Percentiles rank a stretch among this genome's conserved stretches.
These are phyloP conservation scores for Cryptosporidium andersoni DNA, from an alignment of 169 alveolate genomes.

Conservation along the genomic window DNA sequence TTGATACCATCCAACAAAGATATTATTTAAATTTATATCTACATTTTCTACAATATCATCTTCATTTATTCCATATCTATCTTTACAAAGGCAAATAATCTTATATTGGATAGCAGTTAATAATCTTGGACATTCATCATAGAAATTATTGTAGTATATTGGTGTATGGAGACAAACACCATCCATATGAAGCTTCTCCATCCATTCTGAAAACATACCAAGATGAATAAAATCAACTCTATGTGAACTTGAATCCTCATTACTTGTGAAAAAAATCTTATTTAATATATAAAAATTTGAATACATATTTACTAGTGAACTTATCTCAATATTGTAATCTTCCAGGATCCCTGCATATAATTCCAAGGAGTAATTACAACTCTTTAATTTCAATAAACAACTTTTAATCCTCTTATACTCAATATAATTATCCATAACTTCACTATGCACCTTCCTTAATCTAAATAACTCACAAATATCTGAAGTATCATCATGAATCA, in stretches of 20 bases:
- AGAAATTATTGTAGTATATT: not conserved
- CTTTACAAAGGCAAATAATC: constrained; percentile 5
- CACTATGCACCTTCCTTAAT: not conserved
- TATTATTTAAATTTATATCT: not conserved
- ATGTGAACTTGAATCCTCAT: not conserved
- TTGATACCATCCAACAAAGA: constrained; percentile 7
- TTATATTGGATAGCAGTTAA: constrained; percentile 6
- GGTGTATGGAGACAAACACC: not conserved
- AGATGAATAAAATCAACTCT: constrained; percentile 17
- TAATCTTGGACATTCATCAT: not conserved
- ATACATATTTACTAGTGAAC: constrained; percentile 8
- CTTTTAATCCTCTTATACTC: constrained; percentile 12
- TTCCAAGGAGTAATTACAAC: constrained; percentile 8
- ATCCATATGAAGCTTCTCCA: constrained; percentile 8
- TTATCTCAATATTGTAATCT: not conserved
- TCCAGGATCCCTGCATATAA: not conserved
- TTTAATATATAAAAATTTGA: constrained; percentile 19
- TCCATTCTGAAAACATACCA: constrained; percentile 23
- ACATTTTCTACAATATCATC: not conserved
- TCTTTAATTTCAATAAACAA: constrained; percentile 7
- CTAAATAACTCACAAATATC: constrained; percentile 2
- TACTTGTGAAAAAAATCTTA: constrained; percentile 9
- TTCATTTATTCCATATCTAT: not conserved
- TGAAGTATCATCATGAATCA: not conserved
- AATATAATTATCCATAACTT: constrained; percentile 8